phyloP scores from a whole-genome alignment of 768 basidiomycete species.

The Boletus patriciae region DNA sequence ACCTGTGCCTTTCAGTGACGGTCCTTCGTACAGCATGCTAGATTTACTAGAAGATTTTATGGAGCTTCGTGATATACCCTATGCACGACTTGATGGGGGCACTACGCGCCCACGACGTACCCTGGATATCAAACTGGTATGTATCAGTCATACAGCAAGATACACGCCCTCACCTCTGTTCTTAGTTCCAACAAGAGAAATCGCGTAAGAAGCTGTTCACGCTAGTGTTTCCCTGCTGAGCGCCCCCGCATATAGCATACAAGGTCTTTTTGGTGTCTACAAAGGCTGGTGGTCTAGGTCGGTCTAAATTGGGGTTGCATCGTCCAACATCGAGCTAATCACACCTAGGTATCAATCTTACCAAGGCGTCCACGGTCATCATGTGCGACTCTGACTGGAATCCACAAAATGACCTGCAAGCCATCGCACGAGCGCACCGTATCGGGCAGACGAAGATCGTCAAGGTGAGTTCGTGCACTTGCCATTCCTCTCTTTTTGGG shows the following conservation, averaged over 20 bases:
- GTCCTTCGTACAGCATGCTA: conserved; percentile 50
- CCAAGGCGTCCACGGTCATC: conserved; percentile 76
- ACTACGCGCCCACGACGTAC: conserved; percentile 54
- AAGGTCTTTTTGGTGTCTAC: conserved; percentile 72
- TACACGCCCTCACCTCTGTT: conserved; percentile 1
- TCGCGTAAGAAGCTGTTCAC: conserved; percentile 43
- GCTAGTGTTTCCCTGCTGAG: conserved; percentile 4
- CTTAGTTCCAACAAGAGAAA: conserved; percentile 56
- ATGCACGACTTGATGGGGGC: conserved; percentile 59
- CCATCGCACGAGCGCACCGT: conserved; percentile 82
- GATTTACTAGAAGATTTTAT: conserved; percentile 70
- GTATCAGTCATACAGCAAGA: conserved; percentile 9
- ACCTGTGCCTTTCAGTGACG: neutral
- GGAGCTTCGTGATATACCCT: conserved; percentile 55
- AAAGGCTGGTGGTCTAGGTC: conserved; percentile 69
- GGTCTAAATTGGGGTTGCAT: conserved; percentile 2
- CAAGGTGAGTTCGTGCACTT: conserved; percentile 39
- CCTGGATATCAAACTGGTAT: conserved; percentile 56
- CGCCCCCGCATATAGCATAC: conserved; percentile 41
- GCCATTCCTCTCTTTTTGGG: neutral
- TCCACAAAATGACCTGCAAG: conserved; percentile 80
- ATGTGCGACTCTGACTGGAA: conserved; percentile 76
- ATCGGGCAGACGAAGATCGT: conserved; percentile 76
- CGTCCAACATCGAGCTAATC: conserved; percentile 15
- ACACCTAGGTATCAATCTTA: conserved; percentile 70